A percentile compares a stretch with the other conserved stretches of the same genome.
phyloP scores from a whole-genome alignment of 2,329 filamentous ascomycete species.

The Pestalotiopsis fici region DNA sequence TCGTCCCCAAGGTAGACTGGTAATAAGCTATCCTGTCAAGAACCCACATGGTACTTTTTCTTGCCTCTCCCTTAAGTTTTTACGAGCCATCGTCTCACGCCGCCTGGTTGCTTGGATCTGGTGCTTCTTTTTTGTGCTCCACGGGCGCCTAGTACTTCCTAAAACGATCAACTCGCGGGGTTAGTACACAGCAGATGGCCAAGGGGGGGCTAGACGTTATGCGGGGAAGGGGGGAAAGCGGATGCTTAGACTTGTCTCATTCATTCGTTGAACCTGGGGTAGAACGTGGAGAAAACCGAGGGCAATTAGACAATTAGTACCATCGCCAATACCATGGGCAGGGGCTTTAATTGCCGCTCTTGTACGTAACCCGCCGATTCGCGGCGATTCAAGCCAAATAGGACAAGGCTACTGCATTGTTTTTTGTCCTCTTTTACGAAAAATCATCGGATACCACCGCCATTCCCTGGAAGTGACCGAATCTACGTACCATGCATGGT shows the following conservation, averaged over 20 bases:
- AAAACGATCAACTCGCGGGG: constrained; percentile 1
- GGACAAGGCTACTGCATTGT: too few relatives aligned
- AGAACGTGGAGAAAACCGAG: neutral
- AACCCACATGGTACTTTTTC: neutral
- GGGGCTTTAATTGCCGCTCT: too few relatives aligned
- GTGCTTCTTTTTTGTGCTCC: neutral
- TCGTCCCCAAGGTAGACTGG: neutral
- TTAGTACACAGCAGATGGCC: too few relatives aligned
- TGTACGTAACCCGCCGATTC: too few relatives aligned
- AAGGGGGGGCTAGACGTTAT: neutral
- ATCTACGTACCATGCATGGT: too few relatives aligned
- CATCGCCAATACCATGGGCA: too few relatives aligned
- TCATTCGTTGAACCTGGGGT: neutral
- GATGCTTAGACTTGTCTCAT: constrained; percentile 1
- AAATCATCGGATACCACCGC: neutral
- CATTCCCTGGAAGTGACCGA: neutral
- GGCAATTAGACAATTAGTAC: neutral
- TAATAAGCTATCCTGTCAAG: neutral
- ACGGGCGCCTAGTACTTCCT: neutral
- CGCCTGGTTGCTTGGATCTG: neutral
- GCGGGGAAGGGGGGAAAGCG: neutral
- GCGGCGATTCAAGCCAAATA: too few relatives aligned
- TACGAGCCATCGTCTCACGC: neutral
- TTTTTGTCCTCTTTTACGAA: neutral
- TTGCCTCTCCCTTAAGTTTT: neutral